phyloP scores from a whole-genome alignment of 768 basidiomycete genomes.

The Holtermannia corniformis region DNA sequence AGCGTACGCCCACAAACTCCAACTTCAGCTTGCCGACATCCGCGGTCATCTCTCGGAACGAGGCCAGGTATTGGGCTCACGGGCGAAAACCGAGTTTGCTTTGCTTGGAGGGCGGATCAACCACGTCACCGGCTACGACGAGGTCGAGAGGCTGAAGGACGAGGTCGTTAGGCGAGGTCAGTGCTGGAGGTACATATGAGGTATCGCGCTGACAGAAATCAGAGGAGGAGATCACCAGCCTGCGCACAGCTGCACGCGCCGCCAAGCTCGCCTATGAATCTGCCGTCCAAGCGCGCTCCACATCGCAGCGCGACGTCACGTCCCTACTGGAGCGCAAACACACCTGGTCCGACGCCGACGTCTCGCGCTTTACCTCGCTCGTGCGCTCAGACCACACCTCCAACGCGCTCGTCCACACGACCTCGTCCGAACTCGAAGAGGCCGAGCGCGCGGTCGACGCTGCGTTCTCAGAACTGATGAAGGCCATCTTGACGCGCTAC shows the following conservation, averaged over 20 bases:
- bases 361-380: slow-evolving; percentile 74
- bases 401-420: slow-evolving; percentile 65
- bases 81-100: background rate
- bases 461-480: slow-evolving; percentile 77
- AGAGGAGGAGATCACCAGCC: slow-evolving; percentile 66
- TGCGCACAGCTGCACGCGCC: slow-evolving; percentile 57
- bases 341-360: slow-evolving; percentile 81
- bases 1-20: background rate
- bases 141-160: slow-evolving; percentile 60
- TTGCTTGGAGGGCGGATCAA: slow-evolving; percentile 67
- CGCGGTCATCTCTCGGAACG: background rate
- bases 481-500: slow-evolving; percentile 70
- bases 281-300: slow-evolving; percentile 68
- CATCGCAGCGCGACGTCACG: slow-evolving; percentile 91
- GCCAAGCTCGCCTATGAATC: slow-evolving; percentile 69
- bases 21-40: background rate
- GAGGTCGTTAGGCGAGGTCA: slow-evolving; percentile 66
- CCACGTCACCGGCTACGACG: slow-evolving; percentile 80
- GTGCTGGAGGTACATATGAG: slow-evolving; percentile 19
- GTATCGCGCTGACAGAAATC: slow-evolving; percentile 7
- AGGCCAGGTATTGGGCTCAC: background rate
- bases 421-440: slow-evolving; percentile 58
- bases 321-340: slow-evolving; percentile 89
- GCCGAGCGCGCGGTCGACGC: slow-evolving; percentile 74
- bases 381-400: slow-evolving; percentile 81